A percentile compares a stretch with the other conserved stretches of the same genome.
phyloP scores from a whole-genome alignment of 2,329 filamentous ascomycete species.

The Penicillium palitans region DNA sequence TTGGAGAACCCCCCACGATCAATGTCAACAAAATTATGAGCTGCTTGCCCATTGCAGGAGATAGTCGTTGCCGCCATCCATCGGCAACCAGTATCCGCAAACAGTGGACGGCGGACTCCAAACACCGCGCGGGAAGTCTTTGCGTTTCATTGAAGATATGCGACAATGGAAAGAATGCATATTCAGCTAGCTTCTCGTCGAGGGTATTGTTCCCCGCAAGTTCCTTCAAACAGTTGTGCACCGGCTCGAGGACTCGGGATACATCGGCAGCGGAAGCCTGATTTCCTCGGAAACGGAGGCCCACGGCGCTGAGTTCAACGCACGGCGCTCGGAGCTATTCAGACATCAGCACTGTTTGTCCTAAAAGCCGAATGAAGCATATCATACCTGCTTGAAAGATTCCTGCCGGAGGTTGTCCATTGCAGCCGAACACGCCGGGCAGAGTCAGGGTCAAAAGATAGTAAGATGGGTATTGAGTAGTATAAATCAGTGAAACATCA shows the following conservation, averaged over 20 bases:
- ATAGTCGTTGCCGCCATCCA: conserved; percentile 75
- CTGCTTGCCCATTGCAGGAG: conserved; percentile 74
- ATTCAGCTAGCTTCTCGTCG: conserved; percentile 84
- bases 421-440: not conserved
- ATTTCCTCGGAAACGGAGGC: conserved; percentile 51
- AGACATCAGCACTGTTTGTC: not conserved
- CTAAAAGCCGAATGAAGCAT: not conserved
- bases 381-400: conserved; percentile 43
- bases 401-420: conserved; percentile 45
- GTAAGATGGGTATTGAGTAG: not conserved
- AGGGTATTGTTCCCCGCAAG: conserved; percentile 51
- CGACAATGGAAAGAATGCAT: conserved; percentile 89
- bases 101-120: conserved; percentile 76
- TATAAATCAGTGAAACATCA: not conserved
- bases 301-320: conserved; percentile 58
- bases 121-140: conserved; percentile 63
- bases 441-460: not conserved
- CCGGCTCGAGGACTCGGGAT: conserved; percentile 47
- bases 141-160: conserved; percentile 79
- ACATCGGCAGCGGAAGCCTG: conserved; percentile 50
- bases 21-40: conserved; percentile 82
- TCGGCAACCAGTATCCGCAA: conserved; percentile 70
- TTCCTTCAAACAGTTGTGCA: conserved; percentile 42
- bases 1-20: conserved; percentile 71
- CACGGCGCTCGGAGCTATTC: conserved; percentile 58